Evolutionary conservation across 1,284 basidiomycete species (phyloP), one percentile per base, ranked within the genome.

Genomic region (Anthracocystis panici-leucophaei): DNA sequence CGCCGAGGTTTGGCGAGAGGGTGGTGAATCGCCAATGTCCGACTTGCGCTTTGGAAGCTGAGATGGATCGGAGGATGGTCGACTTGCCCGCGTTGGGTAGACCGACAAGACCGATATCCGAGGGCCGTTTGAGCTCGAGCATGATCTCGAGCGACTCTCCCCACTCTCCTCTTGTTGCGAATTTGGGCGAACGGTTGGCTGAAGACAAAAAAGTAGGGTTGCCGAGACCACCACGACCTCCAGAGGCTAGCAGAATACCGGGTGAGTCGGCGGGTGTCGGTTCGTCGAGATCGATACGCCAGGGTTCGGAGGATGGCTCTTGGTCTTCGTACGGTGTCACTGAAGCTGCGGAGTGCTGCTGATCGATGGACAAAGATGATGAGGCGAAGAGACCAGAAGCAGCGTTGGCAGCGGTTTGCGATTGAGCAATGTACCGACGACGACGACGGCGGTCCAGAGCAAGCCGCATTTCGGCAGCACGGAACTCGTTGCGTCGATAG

Each of bases 21-120:
- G 95, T 99, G 10, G 96, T 97, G 86, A 98, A 98, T 2, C 93
- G 91, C 85, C 97, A 97, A 8, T 91, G 89, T 0, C 95, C 97
- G 6, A 98, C 92, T 80, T 94, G 92, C 2, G 93, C 94, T 80
- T 75, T 76, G 18, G 92, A 92, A 6, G 92, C 93, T 0, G 95
- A 97, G 20, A 99, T 87, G 0, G 94, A 93, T 14, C 93, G 91
- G 4, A 99, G 88, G 20, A 99, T 87, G 0, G 96, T 99, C 46
- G 86, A 88, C 79, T 89, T 89, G 20, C 89, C 89, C 0, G 93
- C 94, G 80, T 99, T 99, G 1, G 97, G 97, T 86, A 97, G 91
- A 0, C 96, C 97, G 4, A 99, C 95, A 12, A 99, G 87, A 0
- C 95, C 97, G 23, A 99, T 89, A 84, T 99, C 96, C 0, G 95